A percentile compares a stretch with the other conserved stretches of the same genome.
Evolutionary conservation across 1,284 basidiomycete species (phyloP).

Genomic region (Agaricales sp.): DNA sequence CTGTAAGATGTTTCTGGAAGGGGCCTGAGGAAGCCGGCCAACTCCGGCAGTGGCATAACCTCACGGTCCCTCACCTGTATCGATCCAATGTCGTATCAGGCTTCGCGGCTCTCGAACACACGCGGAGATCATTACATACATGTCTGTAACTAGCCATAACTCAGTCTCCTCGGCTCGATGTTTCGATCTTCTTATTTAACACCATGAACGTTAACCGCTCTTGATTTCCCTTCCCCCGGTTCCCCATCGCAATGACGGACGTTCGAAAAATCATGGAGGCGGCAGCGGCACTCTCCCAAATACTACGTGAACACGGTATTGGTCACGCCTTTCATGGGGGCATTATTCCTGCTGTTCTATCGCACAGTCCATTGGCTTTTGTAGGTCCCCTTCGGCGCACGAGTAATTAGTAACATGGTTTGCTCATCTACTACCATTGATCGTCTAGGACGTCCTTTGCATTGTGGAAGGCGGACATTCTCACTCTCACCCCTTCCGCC

Average conservation of each 20-base stretch:
- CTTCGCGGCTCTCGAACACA: too few species aligned
- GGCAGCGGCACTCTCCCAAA: conserved; percentile 34
- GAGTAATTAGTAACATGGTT: too few species aligned
- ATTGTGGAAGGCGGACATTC: conserved; percentile 40
- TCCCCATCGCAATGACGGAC: conserved; percentile 29
- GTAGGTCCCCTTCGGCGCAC: too few species aligned
- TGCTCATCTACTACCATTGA: too few species aligned
- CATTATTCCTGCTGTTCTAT: conserved; percentile 38
- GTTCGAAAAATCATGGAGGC: conserved; percentile 39
- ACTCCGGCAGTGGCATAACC: neutral
- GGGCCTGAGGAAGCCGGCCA: too few species aligned
- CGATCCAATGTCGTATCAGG: neutral
- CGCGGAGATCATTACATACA: neutral
- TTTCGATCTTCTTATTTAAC: neutral
- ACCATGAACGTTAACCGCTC: neutral
- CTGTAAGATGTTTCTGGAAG: too few species aligned
- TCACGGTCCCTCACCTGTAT: neutral
- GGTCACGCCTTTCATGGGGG: conserved; percentile 46
- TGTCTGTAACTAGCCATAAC: too few species aligned
- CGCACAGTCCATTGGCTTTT: conserved; percentile 33
- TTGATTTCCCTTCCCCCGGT: neutral
- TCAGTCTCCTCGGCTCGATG: conserved; percentile 10
- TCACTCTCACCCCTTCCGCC: conserved; percentile 40
- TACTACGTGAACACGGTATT: conserved; percentile 27
- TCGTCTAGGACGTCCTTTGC: conserved; percentile 50